Percentiles rank a stretch among this genome's conserved stretches.
Evolutionary conservation across 108 stramenopile species (phyloP).

Genomic region (Schizochytrium sp.): DNA sequence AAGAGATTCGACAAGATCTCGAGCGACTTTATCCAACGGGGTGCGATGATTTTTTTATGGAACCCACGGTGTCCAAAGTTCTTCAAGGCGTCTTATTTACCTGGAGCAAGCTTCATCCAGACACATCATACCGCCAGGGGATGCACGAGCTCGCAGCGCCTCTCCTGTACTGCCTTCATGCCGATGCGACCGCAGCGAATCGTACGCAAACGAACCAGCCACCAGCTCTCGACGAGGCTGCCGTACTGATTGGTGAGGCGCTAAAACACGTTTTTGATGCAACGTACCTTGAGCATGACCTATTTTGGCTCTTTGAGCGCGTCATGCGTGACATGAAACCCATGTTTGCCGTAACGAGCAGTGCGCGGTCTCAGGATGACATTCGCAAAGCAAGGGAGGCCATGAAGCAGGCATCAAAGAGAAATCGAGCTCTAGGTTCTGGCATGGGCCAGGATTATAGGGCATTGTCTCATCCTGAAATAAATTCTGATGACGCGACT

Average conservation of each 20-base stretch:
- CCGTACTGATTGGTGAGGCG: background rate
- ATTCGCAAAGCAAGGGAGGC: background rate
- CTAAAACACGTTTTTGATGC: background rate
- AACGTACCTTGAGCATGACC: constrained; percentile 8
- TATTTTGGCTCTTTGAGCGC: background rate
- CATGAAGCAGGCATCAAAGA: background rate
- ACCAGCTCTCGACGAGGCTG: background rate
- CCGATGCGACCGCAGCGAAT: constrained; percentile 9
- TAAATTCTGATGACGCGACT: no score
- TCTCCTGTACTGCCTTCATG: constrained; percentile 25
- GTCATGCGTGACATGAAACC: constrained; percentile 18
- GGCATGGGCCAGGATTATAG: background rate
- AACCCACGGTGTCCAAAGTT: constrained; percentile 17
- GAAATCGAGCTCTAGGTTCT: background rate
- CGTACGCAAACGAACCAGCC: no score
- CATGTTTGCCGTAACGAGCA: background rate
- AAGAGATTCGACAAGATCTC: constrained; percentile 28
- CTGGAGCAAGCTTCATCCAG: constrained; percentile 31
- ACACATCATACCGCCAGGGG: constrained; percentile 38
- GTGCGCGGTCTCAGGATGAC: background rate
- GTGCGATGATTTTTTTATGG: constrained; percentile 32
- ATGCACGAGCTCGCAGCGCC: constrained; percentile 46
- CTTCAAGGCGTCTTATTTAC: constrained; percentile 34
- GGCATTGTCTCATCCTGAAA: background rate
- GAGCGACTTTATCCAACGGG: constrained; percentile 33